A percentile compares a stretch with the other conserved stretches of the same genome.
phyloP scores from a whole-genome alignment of 306 rosid genomes.

The Acacia crassicarpa region DNA sequence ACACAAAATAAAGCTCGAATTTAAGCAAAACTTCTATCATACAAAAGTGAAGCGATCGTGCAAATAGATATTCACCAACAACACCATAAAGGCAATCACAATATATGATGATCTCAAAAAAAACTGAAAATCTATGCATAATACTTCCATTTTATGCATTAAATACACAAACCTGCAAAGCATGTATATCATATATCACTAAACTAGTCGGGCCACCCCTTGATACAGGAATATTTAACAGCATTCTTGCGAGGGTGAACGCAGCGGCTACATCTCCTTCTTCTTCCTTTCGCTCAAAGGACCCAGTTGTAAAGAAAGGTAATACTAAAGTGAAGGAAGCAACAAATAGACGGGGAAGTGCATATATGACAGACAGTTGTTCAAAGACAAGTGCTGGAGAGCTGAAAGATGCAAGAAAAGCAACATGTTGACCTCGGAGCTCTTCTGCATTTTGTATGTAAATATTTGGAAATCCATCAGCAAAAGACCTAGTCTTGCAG shows the following conservation, averaged over 20 bases:
- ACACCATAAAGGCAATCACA: too few species aligned
- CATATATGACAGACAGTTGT: conserved; percentile 90
- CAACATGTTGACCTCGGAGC: conserved; percentile 94
- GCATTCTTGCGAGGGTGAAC: conserved; percentile 93
- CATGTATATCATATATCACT: conserved; percentile 92
- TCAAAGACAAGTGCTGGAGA: conserved; percentile 89
- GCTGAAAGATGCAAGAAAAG: conserved; percentile 89
- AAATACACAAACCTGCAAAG: conserved; percentile 75
- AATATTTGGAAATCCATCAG: conserved; percentile 92
- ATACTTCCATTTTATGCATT: conserved; percentile 19
- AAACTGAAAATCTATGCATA: conserved; percentile 15
- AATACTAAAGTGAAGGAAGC: conserved; percentile 83
- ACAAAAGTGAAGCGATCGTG: neutral
- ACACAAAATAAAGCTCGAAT: neutral
- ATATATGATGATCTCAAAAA: conserved; percentile 1
- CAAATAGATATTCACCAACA: neutral
- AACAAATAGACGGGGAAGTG: conserved; percentile 86
- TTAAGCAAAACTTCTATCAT: neutral
- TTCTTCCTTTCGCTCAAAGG: conserved; percentile 99
- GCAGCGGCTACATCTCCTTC: conserved; percentile 99
- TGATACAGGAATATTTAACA: conserved; percentile 87
- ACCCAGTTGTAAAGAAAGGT: conserved; percentile 98
- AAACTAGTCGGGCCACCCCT: conserved; percentile 97
- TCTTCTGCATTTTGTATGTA: conserved; percentile 87
- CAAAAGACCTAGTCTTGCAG: conserved; percentile 70